Evolutionary conservation across 2,329 filamentous ascomycete genomes (phyloP), one percentile per base, ranked within the genome.

Genomic region (Tolypocladium amazonense): DNA sequence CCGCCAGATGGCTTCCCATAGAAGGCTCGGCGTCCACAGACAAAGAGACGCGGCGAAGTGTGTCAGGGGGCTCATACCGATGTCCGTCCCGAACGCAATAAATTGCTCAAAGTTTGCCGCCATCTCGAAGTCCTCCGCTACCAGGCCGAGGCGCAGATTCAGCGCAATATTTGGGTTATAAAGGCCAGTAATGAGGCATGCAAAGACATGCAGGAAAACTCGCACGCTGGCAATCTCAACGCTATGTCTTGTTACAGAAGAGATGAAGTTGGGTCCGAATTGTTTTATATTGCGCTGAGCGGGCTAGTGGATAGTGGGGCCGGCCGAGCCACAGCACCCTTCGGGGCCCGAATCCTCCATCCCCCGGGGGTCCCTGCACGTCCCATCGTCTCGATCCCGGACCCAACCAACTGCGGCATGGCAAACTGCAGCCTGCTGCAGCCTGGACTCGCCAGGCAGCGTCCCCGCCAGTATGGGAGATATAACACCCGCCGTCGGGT

Each of bases 21-120:
- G 14, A n/a, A 52, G 20, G 0, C 11, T 14, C 8, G n/a, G 27
- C 9, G 18, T 7, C 50, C 30, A n/a, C 18, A 35, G 11, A 14
- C 30, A 30, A 35, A 27, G 39, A 35, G 37, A 38, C 12, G 18
- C 20, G 23, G 25, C 38, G n/a, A 12, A 20, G 38, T n/a, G 37
- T 1, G 53, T n/a, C n/a, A n/a, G 27, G 23, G 53, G 30, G 33
- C 11, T 35, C 72, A 59, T 72, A 81, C 79, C 73, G 33, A 75
- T 73, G 61, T 81, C 78, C 25, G 76, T 78, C 45, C 75, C 75
- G 61, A 81, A 81, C 61, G 72, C 72, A 56, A 79, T 72, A 62
- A 74, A 72, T 38, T 73, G 71, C 57, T 70, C 67, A 59, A 68
- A 67, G 6, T 60, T 61, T 30, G 63, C 61, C 3, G 65, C 67